phyloP scores from a whole-genome alignment of 202 grass and related monocot species.

The Carex arenaria region DNA sequence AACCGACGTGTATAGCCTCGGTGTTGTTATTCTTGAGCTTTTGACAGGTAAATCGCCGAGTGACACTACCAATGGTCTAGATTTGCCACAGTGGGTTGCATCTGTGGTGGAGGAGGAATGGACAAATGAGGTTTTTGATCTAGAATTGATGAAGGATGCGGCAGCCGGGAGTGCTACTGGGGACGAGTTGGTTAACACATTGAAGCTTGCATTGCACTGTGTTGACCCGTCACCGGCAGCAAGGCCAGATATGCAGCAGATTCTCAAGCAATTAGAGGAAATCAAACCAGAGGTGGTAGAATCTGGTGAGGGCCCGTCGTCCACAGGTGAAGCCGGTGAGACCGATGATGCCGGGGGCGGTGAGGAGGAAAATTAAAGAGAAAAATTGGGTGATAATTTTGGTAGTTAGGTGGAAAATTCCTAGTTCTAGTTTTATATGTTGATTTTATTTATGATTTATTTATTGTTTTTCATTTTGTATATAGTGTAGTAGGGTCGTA shows the following conservation, averaged over 20 bases:
- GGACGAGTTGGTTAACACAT: constrained; percentile 79
- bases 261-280: constrained; percentile 80
- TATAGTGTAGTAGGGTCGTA: constrained; percentile 39
- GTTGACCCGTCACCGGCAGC: constrained; percentile 68
- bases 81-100: constrained; percentile 93
- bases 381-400: constrained; percentile 35
- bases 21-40: constrained; percentile 82
- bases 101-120: constrained; percentile 92
- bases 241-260: constrained; percentile 64
- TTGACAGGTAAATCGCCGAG: constrained; percentile 79
- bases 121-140: constrained; percentile 97
- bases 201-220: constrained; percentile 81
- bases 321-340: constrained; percentile 46
- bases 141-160: constrained; percentile 83
- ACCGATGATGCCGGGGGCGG: constrained; percentile 34
- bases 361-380: constrained; percentile 31
- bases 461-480: constrained; percentile 37
- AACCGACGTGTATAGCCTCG: constrained; percentile 89
- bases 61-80: constrained; percentile 72
- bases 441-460: constrained; percentile 12
- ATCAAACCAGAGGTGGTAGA: constrained; percentile 63
- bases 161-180: constrained; percentile 41
- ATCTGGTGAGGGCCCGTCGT: constrained; percentile 31
- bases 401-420: constrained; percentile 34
- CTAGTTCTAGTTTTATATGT: background rate